Evolutionary conservation across 1,284 basidiomycete species (phyloP).

Genomic region (Microbotryomycetes sp.): DNA sequence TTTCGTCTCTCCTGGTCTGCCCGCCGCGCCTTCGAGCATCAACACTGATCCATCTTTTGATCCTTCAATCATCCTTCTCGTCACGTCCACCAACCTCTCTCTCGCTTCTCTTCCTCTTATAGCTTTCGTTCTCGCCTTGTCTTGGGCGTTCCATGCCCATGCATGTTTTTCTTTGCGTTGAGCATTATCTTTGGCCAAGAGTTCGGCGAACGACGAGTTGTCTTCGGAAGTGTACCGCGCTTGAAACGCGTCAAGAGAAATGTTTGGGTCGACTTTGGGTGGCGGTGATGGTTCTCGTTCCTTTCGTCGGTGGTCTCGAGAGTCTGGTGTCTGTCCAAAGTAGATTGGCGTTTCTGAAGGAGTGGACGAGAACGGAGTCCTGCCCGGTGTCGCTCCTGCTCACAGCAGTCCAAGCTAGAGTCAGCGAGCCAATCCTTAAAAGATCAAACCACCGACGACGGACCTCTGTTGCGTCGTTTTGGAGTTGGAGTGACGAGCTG

Average conservation of each 20-base stretch:
- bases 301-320: slow-evolving; percentile 1
- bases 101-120: slow-evolving; percentile 28
- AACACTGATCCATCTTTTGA: slow-evolving; percentile 30
- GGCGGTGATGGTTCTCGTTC: not conserved
- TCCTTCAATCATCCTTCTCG: slow-evolving; percentile 27
- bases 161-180: slow-evolving; percentile 65
- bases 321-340: slow-evolving; percentile 15
- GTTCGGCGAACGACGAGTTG: slow-evolving; percentile 85
- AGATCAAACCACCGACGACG: not conserved
- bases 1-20: slow-evolving; percentile 37
- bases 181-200: slow-evolving; percentile 78
- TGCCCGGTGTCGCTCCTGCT: slow-evolving; percentile 39
- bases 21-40: slow-evolving; percentile 42
- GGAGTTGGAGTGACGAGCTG: slow-evolving; percentile 11
- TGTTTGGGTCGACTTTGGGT: slow-evolving; percentile 32
- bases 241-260: slow-evolving; percentile 78
- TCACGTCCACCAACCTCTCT: slow-evolving; percentile 33
- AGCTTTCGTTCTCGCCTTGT: slow-evolving; percentile 52
- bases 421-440: not conserved
- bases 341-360: slow-evolving; percentile 40
- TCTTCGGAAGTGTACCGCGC: slow-evolving; percentile 87
- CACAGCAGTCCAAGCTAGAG: slow-evolving; percentile 32
- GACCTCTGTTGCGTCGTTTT: slow-evolving; percentile 8
- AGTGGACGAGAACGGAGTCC: slow-evolving; percentile 32
- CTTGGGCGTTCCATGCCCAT: slow-evolving; percentile 90